Percentiles rank a stretch among this genome's conserved stretches.
Evolutionary conservation across 2,329 filamentous ascomycete genomes (phyloP).

Genomic region (Tricladium varicosporioides): DNA sequence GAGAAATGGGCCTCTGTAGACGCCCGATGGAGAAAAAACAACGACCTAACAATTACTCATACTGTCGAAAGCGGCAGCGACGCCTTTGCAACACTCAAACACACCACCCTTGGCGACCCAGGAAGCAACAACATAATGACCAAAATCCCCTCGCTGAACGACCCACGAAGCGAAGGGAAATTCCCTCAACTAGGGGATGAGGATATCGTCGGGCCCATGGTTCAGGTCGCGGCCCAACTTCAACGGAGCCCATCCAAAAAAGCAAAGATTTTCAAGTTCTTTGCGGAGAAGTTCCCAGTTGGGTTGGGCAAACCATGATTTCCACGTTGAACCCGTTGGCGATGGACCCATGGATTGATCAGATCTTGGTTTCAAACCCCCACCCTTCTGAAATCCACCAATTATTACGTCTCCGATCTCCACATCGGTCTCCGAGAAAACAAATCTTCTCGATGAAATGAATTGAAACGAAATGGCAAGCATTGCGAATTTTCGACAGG

Average conservation of each 20-base stretch:
- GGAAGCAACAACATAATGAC: slow-evolving; percentile 48
- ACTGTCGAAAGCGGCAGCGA: slow-evolving; percentile 42
- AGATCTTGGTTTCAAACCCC: not conserved
- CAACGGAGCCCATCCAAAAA: slow-evolving; percentile 33
- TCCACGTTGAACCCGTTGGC: not conserved
- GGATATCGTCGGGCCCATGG: slow-evolving; percentile 92
- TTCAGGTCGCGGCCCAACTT: slow-evolving; percentile 32
- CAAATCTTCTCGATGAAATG: too few relatives aligned
- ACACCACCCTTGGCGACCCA: slow-evolving; percentile 44
- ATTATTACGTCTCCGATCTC: not conserved
- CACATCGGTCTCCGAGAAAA: too few relatives aligned
- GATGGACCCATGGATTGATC: not conserved
- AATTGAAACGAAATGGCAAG: not conserved
- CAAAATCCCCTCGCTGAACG: slow-evolving; percentile 66
- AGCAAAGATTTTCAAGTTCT: slow-evolving; percentile 32
- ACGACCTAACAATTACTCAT: slow-evolving; percentile 61
- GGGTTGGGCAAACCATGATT: slow-evolving; percentile 27
- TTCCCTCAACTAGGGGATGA: slow-evolving; percentile 86
- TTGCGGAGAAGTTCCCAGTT: slow-evolving; percentile 34
- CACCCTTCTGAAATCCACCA: not conserved
- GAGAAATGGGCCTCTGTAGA: slow-evolving; percentile 87
- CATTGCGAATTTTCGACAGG: not conserved
- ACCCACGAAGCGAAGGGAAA: slow-evolving; percentile 69
- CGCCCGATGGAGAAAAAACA: slow-evolving; percentile 66
- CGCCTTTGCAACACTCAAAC: slow-evolving; percentile 43